These are phyloP conservation scores for Pleurotus citrinopileatus DNA, from an alignment of 768 basidiomycete genomes.

Conservation along the genomic window DNA sequence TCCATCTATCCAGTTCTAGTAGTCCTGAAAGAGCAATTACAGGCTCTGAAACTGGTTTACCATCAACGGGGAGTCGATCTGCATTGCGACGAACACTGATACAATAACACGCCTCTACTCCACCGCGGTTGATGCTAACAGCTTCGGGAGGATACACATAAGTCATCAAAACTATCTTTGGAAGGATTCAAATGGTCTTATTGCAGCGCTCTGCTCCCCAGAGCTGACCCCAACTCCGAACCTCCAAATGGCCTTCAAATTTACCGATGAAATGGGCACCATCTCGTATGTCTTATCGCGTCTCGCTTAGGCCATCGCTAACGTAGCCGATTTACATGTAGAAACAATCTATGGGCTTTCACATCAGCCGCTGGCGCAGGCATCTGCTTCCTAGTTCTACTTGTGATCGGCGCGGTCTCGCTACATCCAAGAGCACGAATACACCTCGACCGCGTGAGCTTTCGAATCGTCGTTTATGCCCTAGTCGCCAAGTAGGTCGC, in stretches of 20 bases:
- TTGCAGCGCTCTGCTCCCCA: neutral
- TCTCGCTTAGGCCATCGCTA: neutral
- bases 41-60: too few relatives aligned
- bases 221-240: neutral
- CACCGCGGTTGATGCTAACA: too few relatives aligned
- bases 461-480: slow-evolving; percentile 17
- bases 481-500: slow-evolving; percentile 19
- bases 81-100: too few relatives aligned
- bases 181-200: neutral
- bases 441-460: slow-evolving; percentile 20
- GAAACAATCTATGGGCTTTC: neutral
- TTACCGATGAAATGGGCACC: neutral
- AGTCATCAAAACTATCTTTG: neutral
- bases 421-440: neutral
- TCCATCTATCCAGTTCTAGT: too few relatives aligned
- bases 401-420: neutral
- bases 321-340: neutral
- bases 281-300: neutral
- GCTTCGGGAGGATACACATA: neutral
- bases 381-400: neutral
- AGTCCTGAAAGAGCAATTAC: too few relatives aligned
- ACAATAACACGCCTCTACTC: too few relatives aligned
- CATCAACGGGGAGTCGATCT: too few relatives aligned
- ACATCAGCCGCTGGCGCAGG: neutral
- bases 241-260: neutral